Conservation (phyloP, 192 early-diverging fungal species). For the Oehlia diaphana region DNA sequence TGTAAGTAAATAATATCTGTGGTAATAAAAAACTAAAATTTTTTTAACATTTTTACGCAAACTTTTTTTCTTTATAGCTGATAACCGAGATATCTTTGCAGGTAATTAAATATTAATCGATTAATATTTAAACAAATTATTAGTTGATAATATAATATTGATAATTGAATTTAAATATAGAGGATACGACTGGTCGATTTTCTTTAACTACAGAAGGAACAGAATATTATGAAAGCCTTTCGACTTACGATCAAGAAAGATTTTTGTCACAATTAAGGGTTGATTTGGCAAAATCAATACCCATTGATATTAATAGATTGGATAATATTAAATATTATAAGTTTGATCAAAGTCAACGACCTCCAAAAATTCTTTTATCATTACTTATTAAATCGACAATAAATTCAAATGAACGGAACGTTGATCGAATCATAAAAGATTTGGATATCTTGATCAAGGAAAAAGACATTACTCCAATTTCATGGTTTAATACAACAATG, state of each 20-base stretch:
- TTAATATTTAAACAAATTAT: neutral
- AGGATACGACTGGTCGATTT: neutral
- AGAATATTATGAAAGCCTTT: neutral
- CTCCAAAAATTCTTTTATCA: neutral
- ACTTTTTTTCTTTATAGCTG: neutral
- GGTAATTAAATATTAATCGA: neutral
- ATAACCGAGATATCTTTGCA: neutral
- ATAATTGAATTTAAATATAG: neutral
- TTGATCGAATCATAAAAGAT: neutral
- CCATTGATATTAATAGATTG: neutral
- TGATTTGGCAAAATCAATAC: neutral
- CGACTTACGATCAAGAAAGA: too few species aligned
- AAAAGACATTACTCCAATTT: neutral
- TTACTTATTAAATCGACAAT: neutral
- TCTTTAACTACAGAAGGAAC: neutral
- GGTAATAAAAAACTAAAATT: too few species aligned
- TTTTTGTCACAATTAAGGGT: too few species aligned
- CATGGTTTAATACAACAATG: neutral
- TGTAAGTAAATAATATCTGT: neutral
- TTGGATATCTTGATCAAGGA: constrained; percentile 9
- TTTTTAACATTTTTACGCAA: too few species aligned
- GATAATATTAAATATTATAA: neutral
- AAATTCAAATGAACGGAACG: neutral
- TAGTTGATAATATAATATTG: neutral
- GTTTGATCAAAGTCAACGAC: neutral